Conservation (phyloP, 164 flowering plant species). For the Santalum album region DNA sequence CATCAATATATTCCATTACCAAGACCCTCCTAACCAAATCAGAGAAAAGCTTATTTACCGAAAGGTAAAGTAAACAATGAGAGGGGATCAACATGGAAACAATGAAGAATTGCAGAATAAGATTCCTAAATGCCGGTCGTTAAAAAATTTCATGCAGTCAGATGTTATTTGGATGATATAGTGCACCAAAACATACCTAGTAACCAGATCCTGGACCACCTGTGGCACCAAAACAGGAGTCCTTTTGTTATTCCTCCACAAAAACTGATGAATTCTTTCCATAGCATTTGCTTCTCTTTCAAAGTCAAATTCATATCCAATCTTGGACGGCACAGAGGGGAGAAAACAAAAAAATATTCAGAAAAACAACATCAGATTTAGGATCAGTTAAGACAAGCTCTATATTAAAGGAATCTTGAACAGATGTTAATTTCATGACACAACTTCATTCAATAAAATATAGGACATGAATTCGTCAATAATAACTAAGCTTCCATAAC, state of each 20-base stretch:
- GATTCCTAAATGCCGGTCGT: not conserved
- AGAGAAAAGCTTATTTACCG: slow-evolving; percentile 9
- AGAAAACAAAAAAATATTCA: not conserved
- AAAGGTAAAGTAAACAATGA: not conserved
- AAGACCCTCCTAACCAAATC: slow-evolving; percentile 60
- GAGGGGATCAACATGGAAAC: not conserved
- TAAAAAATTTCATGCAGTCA: not conserved
- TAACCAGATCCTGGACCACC: slow-evolving; percentile 42
- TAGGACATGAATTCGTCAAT: not conserved
- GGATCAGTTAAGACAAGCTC: not conserved
- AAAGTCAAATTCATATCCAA: slow-evolving; percentile 94
- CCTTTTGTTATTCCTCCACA: slow-evolving; percentile 56
- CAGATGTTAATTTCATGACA: not conserved
- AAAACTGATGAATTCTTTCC: slow-evolving; percentile 58
- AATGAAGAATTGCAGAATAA: not conserved
- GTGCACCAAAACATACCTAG: slow-evolving; percentile 39
- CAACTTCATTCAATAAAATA: not conserved
- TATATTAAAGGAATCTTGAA: not conserved
- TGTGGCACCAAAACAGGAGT: slow-evolving; percentile 77
- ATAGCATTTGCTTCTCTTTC: slow-evolving; percentile 83
- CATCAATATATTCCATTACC: slow-evolving; percentile 91
- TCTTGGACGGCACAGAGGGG: slow-evolving; percentile 31
- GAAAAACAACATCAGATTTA: not conserved
- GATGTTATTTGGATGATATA: not conserved
- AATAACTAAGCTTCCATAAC: not conserved